Percentiles rank a stretch among this genome's conserved stretches.
Conservation (phyloP, 768 basidiomycete genomes). For the Rhizopogon roseolus region DNA sequence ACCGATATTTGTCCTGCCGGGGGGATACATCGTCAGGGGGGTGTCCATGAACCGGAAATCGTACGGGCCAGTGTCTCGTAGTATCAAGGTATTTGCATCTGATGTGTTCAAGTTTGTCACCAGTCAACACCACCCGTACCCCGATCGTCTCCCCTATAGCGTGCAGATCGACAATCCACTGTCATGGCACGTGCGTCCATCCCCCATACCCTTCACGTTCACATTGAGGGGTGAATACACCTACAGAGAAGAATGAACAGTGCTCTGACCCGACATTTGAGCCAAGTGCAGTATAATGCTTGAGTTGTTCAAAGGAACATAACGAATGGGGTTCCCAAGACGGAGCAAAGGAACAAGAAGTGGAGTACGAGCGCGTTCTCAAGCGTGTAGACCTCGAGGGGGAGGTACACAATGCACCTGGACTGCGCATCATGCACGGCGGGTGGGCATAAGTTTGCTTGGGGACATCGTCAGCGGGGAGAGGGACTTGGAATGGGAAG, state of each 20-base stretch:
- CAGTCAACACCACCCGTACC: neutral
- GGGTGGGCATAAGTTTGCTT: constrained; percentile 28
- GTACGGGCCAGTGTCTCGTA: constrained; percentile 57
- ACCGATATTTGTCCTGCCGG: constrained; percentile 34
- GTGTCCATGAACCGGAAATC: constrained; percentile 61
- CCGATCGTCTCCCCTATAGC: constrained; percentile 14
- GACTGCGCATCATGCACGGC: constrained; percentile 21
- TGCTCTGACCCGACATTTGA: constrained; percentile 49
- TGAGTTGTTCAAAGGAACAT: constrained; percentile 47
- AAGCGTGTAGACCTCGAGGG: constrained; percentile 81
- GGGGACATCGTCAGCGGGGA: constrained; percentile 24
- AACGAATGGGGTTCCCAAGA: constrained; percentile 62
- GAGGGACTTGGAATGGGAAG: constrained; percentile 9
- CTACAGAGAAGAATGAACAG: constrained; percentile 36
- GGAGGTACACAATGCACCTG: constrained; percentile 67
- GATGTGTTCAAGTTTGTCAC: constrained; percentile 17
- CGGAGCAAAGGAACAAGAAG: constrained; percentile 74
- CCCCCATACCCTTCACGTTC: constrained; percentile 61
- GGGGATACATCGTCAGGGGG: constrained; percentile 17
- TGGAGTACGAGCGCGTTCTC: constrained; percentile 80
- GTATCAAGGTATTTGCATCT: constrained; percentile 34
- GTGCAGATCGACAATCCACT: constrained; percentile 58
- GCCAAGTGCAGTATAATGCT: constrained; percentile 39
- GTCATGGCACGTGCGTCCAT: constrained; percentile 66
- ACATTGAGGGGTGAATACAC: no score